A percentile compares a stretch with the other conserved stretches of the same genome.
Evolutionary conservation across 306 rosid genomes (phyloP).

Genomic region (Cercis canadensis): DNA sequence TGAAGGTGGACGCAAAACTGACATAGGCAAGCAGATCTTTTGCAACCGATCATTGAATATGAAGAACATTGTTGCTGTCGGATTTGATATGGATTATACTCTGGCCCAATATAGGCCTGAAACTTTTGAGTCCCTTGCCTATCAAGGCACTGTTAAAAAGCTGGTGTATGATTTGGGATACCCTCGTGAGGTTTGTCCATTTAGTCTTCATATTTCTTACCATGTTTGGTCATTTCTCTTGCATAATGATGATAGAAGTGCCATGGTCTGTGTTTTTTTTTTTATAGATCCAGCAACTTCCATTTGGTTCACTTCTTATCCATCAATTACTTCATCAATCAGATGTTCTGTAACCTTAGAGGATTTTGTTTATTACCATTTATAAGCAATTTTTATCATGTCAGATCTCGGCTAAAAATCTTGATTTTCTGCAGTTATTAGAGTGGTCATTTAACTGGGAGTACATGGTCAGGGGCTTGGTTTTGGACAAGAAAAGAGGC

Average conservation of each 20-base stretch:
- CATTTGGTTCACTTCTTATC: constrained; percentile 2
- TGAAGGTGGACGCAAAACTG: constrained; percentile 60
- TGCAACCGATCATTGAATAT: constrained; percentile 95
- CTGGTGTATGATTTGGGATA: constrained; percentile 89
- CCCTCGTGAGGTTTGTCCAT: constrained; percentile 73
- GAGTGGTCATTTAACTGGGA: constrained; percentile 87
- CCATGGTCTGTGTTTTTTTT: constrained; percentile 10
- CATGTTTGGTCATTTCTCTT: constrained; percentile 9
- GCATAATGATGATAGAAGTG: constrained; percentile 18
- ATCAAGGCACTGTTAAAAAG: constrained; percentile 88
- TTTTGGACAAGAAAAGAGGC: constrained; percentile 95
- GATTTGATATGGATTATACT: constrained; percentile 99
- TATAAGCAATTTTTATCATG: constrained; percentile 2
- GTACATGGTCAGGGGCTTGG: constrained; percentile 99
- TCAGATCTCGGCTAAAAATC: constrained; percentile 35
- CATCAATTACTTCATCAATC: neutral
- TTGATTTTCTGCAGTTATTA: constrained; percentile 67
- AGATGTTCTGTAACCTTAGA: neutral
- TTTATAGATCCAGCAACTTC: neutral
- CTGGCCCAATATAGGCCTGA: constrained; percentile 98
- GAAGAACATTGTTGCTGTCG: constrained; percentile 92
- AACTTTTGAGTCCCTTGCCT: constrained; percentile 95
- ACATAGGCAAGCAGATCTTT: constrained; percentile 80
- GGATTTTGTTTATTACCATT: constrained; percentile 7
- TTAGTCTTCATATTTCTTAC: constrained; percentile 29